Evolutionary conservation across 371 early-diverging fungal species (phyloP).

Genomic region (Haplosporangium sp.): DNA sequence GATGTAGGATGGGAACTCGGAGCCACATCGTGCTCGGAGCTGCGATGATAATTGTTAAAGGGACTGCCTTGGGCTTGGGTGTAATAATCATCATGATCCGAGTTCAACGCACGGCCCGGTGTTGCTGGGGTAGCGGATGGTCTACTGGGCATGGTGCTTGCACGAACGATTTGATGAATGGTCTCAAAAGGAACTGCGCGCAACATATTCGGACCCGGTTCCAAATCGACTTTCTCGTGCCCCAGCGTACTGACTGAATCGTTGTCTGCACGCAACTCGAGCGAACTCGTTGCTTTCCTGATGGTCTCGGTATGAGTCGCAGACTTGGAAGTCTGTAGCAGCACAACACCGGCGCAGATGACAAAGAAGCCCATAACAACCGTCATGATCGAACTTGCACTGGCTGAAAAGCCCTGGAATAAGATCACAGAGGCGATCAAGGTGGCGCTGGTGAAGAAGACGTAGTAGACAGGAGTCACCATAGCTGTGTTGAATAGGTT

Average conservation of each 20-base stretch:
- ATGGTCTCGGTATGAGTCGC: conserved; percentile 20
- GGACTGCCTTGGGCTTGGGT: not conserved
- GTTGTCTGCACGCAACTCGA: conserved; percentile 13
- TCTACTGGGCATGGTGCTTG: conserved; percentile 33
- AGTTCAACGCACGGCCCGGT: not conserved
- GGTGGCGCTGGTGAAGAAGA: conserved; percentile 93
- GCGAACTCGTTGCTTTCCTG: conserved; percentile 18
- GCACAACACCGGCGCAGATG: conserved; percentile 70
- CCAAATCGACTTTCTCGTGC: conserved; percentile 37
- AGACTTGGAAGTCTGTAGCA: conserved; percentile 55
- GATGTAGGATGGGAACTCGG: not conserved
- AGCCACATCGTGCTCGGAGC: not conserved
- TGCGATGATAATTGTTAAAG: not conserved
- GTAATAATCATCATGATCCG: not conserved
- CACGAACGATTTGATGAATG: conserved; percentile 48
- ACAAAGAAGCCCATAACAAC: conserved; percentile 91
- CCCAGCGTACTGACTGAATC: conserved; percentile 6
- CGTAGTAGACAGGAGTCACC: conserved; percentile 94
- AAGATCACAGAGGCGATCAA: conserved; percentile 90
- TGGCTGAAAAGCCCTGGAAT: conserved; percentile 88
- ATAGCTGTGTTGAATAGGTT: conserved; percentile 93
- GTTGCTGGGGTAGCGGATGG: conserved; percentile 3
- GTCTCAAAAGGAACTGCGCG: conserved; percentile 49
- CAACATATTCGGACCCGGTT: conserved; percentile 41
- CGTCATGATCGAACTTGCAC: conserved; percentile 80